Evolutionary conservation across 768 basidiomycete genomes (phyloP).

Genomic region (Stropharia rugosoannulata): DNA sequence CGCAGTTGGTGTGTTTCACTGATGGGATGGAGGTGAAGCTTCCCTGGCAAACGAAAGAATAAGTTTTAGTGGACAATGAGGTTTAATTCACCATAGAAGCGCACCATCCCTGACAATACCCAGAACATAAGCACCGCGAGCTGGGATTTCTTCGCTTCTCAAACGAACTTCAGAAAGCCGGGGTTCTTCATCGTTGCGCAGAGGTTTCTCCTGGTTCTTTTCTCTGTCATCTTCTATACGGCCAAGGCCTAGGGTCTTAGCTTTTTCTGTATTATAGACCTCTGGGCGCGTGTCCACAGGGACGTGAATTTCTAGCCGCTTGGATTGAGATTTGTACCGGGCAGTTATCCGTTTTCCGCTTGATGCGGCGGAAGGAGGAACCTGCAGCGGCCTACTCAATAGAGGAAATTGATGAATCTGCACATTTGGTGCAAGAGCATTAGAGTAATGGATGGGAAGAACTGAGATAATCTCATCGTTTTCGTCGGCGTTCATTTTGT

Average conservation of each 20-base stretch:
- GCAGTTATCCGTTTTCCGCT: slow-evolving; percentile 80
- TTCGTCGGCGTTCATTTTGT: slow-evolving; percentile 25
- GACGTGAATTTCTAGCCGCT: slow-evolving; percentile 73
- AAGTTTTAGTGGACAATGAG: neutral
- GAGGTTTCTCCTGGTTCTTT: slow-evolving; percentile 62
- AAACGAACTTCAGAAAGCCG: slow-evolving; percentile 69
- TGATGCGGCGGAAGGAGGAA: slow-evolving; percentile 68
- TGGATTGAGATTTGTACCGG: slow-evolving; percentile 62
- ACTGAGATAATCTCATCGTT: slow-evolving; percentile 66
- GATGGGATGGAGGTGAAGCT: slow-evolving; percentile 77
- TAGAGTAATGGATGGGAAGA: slow-evolving; percentile 73
- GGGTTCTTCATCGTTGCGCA: slow-evolving; percentile 52
- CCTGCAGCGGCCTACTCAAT: slow-evolving; percentile 68
- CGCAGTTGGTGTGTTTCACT: slow-evolving; percentile 79
- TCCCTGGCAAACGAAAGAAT: slow-evolving; percentile 39
- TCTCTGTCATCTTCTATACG: slow-evolving; percentile 74
- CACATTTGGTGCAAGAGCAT: slow-evolving; percentile 57
- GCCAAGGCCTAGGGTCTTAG: slow-evolving; percentile 63
- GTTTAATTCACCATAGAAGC: slow-evolving; percentile 14
- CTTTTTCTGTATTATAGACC: slow-evolving; percentile 77
- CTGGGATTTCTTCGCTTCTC: slow-evolving; percentile 69
- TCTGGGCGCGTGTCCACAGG: slow-evolving; percentile 80
- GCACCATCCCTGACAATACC: slow-evolving; percentile 74
- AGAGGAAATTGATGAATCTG: slow-evolving; percentile 85
- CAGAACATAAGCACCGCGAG: slow-evolving; percentile 69